Percentiles rank a stretch among this genome's conserved stretches.
These are phyloP conservation scores for Lactarius quietus DNA, from an alignment of 768 basidiomycete species.

Conservation along the genomic window DNA sequence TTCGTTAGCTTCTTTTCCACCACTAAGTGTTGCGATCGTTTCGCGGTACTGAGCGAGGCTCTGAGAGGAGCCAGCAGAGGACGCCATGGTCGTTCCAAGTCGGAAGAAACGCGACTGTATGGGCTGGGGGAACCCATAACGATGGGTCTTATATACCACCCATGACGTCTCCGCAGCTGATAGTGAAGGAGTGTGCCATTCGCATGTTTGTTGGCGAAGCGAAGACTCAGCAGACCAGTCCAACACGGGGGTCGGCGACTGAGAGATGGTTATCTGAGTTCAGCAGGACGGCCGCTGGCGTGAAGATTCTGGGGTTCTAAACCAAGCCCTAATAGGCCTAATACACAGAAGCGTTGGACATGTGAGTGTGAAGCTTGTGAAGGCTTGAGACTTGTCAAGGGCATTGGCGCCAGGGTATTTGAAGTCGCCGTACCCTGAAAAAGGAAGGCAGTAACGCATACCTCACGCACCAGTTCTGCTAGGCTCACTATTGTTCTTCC, in stretches of 20 bases:
- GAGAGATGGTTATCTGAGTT: neutral
- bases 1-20: neutral
- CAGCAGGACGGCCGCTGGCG: neutral
- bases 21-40: neutral
- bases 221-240: neutral
- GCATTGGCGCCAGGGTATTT: neutral
- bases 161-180: neutral
- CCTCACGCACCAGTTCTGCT: neutral
- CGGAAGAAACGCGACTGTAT: no score
- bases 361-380: neutral
- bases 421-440: neutral
- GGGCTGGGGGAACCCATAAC: neutral
- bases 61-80: neutral
- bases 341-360: neutral
- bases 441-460: neutral
- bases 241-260: neutral
- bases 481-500: neutral
- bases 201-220: neutral
- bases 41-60: conserved; percentile 1
- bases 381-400: neutral
- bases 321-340: neutral
- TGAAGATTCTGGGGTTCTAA: neutral
- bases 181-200: neutral
- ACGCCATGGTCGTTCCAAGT: neutral
- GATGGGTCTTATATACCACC: neutral